Evolutionary conservation across 345 rosid genomes (phyloP), one percentile per base, ranked within the genome.

Genomic region (Aurinia saxatilis): DNA sequence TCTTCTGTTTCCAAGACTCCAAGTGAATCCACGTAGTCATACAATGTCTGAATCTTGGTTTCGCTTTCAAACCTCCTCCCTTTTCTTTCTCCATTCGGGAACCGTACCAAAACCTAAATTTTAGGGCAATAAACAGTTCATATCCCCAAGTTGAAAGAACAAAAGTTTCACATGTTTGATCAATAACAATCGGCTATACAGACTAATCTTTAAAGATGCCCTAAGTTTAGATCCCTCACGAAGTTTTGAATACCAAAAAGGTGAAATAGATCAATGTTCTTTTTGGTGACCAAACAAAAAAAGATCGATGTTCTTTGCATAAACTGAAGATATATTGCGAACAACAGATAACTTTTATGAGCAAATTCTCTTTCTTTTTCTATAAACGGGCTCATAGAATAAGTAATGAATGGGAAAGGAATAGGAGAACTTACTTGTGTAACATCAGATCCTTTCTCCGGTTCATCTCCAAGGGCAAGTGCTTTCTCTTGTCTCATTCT

Each of bases 81-180:
- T 73, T 86, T 95, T 61, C 99, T 90, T 72, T 90, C 91, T 68
- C 99, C 99, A 30, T 71, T 66, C 12, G 97, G 99, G 47, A 90
- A 88, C 29, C 98, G 84, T 35, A 95, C 93, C 83, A 95, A 72
- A 60, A 90, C 95, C 96, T 95, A 56, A 50, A 46, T 57, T 46
- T 7, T 64, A 38, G 1, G 31, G 11, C 2, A 54, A 50, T 30
- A 49, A 19, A 30, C 1, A 7, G 34, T 57, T 57, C 15, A 40
- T 25, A 42, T 0, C 7, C 18, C 12, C 18, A 44, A 9, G 49
- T 52, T 2, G 12, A 64, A 52, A 17, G 15, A 34, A 35, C 3
- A 10, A 30, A 40, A 1, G 5, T 11, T 54, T 30, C 51, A 39
- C 25, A 16, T 12, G 16, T 46, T 3, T 31, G 11, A 34, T 14